These are phyloP conservation scores for Ceratopteris richardii DNA, from an alignment of 75 land plant genomes.

Conservation along the genomic window DNA sequence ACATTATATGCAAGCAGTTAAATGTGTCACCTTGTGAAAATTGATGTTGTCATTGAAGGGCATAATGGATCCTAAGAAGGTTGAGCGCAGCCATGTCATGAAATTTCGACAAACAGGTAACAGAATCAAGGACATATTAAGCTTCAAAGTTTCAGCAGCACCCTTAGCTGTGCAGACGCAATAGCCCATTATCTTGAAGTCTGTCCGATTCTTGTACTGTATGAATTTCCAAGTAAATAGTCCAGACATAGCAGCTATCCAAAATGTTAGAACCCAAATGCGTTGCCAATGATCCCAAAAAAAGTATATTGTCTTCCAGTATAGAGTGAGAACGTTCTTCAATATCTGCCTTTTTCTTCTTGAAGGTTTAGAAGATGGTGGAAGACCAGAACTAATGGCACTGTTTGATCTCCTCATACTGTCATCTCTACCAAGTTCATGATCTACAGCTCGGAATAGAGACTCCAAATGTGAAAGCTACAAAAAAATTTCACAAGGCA, in stretches of 20 bases:
- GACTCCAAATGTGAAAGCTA: slow-evolving; percentile 1
- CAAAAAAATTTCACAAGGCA: too few species aligned
- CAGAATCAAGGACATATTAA: slow-evolving; percentile 26
- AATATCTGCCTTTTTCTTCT: slow-evolving; percentile 6
- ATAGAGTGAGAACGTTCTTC: slow-evolving; percentile 7
- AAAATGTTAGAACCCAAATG: slow-evolving; percentile 13
- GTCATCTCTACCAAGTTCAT: too few species aligned
- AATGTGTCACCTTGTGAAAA: slow-evolving; percentile 21
- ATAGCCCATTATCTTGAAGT: slow-evolving; percentile 23
- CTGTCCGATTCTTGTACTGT: slow-evolving; percentile 15
- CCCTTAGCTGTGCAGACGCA: slow-evolving; percentile 30
- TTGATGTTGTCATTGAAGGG: slow-evolving; percentile 30
- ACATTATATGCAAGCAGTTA: too few species aligned
- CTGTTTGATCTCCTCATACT: too few species aligned
- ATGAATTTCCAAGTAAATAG: slow-evolving; percentile 26
- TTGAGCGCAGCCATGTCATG: slow-evolving; percentile 26
- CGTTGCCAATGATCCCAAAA: slow-evolving; percentile 17
- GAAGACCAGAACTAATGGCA: neutral
- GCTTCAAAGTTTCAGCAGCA: slow-evolving; percentile 29
- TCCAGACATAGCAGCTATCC: slow-evolving; percentile 10
- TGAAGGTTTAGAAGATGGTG: neutral
- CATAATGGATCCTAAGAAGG: slow-evolving; percentile 17
- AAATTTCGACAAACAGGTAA: slow-evolving; percentile 27
- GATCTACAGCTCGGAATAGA: neutral
- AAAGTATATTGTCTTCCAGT: neutral